Evolutionary conservation across 257 asterid species (phyloP).

Genomic region (Lantana camara): DNA sequence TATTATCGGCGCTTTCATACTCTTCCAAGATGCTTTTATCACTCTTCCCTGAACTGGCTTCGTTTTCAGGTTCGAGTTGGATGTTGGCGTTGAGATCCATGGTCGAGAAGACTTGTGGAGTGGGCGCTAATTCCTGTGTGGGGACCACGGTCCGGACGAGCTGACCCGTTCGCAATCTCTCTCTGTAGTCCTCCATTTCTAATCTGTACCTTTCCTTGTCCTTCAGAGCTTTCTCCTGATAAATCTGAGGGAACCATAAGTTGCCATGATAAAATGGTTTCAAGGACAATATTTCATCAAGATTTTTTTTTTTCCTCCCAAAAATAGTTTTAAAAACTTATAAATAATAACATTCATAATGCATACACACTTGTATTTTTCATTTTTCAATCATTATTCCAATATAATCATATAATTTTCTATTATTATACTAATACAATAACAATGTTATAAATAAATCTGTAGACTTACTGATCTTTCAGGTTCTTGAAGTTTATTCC

Average conservation of each 20-base stretch:
- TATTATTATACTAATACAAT: no score
- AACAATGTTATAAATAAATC: no score
- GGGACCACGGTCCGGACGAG: conserved; percentile 17
- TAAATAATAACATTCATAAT: no score
- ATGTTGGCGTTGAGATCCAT: conserved; percentile 30
- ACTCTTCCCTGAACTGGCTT: conserved; percentile 21
- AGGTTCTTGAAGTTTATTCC: conserved; percentile 77
- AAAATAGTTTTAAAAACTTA: no score
- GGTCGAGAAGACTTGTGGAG: conserved; percentile 19
- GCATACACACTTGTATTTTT: no score
- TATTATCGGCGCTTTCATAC: conserved; percentile 23
- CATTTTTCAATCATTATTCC: no score
- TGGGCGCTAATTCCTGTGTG: conserved; percentile 25
- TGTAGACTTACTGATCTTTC: conserved; percentile 58
- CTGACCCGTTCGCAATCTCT: conserved; percentile 49
- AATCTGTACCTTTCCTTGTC: conserved; percentile 81
- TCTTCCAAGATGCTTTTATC: conserved; percentile 40
- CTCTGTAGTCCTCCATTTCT: conserved; percentile 72
- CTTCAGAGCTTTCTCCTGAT: conserved; percentile 69
- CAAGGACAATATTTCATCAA: not conserved
- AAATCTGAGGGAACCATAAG: conserved; percentile 46
- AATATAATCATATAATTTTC: no score
- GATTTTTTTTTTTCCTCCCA: no score
- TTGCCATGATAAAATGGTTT: not conserved
- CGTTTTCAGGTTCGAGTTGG: conserved; percentile 38